phyloP scores from a whole-genome alignment of 257 asterid genomes.

The Lavandula angustifolia region DNA sequence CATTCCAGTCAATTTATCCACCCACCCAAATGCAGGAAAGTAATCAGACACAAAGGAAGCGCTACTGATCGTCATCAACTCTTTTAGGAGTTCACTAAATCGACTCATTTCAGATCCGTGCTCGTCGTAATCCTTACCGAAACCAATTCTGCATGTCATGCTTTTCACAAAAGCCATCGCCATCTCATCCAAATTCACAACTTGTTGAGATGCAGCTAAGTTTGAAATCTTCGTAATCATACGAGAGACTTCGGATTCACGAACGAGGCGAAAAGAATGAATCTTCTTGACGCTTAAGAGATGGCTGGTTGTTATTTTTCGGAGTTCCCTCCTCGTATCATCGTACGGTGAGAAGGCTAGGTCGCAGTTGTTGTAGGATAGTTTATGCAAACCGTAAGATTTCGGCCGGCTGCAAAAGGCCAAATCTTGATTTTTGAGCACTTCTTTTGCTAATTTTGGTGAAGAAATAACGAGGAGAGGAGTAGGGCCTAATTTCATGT shows the following conservation, averaged over 20 bases:
- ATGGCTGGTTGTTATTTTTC: slow-evolving; percentile 23
- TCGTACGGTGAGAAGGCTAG: slow-evolving; percentile 18
- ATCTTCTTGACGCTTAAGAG: slow-evolving; percentile 6
- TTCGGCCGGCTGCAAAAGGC: slow-evolving; percentile 26
- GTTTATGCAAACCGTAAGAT: not conserved
- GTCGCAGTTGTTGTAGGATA: slow-evolving; percentile 17
- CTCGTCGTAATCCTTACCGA: not conserved
- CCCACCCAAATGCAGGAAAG: slow-evolving; percentile 32
- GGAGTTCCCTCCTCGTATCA: slow-evolving; percentile 10
- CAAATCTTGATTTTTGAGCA: slow-evolving; percentile 26
- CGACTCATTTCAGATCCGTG: not conserved
- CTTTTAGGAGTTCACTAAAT: not conserved
- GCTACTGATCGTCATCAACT: not conserved
- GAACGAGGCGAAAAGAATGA: slow-evolving; percentile 22
- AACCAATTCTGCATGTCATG: not conserved
- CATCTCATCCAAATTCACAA: not conserved
- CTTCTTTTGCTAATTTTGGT: slow-evolving; percentile 11
- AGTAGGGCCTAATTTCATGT: slow-evolving; percentile 13
- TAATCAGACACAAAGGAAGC: slow-evolving; percentile 24
- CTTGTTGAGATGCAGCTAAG: not conserved
- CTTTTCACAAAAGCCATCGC: not conserved
- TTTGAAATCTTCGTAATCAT: slow-evolving; percentile 2
- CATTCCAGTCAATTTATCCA: slow-evolving; percentile 24
- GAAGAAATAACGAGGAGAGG: slow-evolving; percentile 25
- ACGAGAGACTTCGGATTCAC: not conserved